These are phyloP conservation scores for Fusarium nematophilum DNA, from an alignment of 2,329 filamentous ascomycete genomes.

Conservation along the genomic window DNA sequence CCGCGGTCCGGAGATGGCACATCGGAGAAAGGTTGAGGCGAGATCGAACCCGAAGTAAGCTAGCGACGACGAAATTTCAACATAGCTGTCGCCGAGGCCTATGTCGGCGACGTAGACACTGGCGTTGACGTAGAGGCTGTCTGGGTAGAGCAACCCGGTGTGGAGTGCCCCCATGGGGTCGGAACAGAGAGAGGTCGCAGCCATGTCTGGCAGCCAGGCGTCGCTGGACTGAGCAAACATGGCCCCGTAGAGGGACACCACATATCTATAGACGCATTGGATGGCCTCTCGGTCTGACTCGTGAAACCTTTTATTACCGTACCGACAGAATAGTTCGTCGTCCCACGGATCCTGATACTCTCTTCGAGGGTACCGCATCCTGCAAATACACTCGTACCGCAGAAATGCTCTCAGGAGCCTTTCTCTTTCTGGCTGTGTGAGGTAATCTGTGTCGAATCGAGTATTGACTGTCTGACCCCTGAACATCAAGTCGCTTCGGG, in stretches of 20 bases:
- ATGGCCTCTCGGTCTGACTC: not conserved
- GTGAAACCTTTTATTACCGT: not conserved
- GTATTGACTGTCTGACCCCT: slow-evolving; percentile 1
- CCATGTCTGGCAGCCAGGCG: slow-evolving; percentile 20
- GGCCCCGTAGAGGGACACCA: slow-evolving; percentile 20
- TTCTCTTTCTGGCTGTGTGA: slow-evolving; percentile 12
- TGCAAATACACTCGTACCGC: slow-evolving; percentile 19
- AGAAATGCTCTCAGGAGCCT: slow-evolving; percentile 22
- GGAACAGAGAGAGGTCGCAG: not conserved
- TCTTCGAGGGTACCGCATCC: not conserved
- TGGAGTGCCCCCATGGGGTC: too few species aligned
- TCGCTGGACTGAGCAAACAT: slow-evolving; percentile 22
- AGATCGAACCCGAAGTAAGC: not conserved
- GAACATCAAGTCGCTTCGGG: not conserved
- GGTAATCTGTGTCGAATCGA: slow-evolving; percentile 10
- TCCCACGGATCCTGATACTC: not conserved
- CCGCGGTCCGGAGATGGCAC: not conserved
- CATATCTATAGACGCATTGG: slow-evolving; percentile 12
- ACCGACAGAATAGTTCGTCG: not conserved
- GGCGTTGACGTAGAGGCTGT: slow-evolving; percentile 9
- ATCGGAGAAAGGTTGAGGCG: not conserved
- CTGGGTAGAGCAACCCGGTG: slow-evolving; percentile 15
- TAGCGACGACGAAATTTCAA: not conserved
- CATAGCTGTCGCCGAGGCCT: not conserved
- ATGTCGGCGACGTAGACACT: slow-evolving; percentile 2